Evolutionary conservation across 768 basidiomycete genomes (phyloP), one percentile per base, ranked within the genome.

Genomic region (Boletus pseudo-olivaceus): DNA sequence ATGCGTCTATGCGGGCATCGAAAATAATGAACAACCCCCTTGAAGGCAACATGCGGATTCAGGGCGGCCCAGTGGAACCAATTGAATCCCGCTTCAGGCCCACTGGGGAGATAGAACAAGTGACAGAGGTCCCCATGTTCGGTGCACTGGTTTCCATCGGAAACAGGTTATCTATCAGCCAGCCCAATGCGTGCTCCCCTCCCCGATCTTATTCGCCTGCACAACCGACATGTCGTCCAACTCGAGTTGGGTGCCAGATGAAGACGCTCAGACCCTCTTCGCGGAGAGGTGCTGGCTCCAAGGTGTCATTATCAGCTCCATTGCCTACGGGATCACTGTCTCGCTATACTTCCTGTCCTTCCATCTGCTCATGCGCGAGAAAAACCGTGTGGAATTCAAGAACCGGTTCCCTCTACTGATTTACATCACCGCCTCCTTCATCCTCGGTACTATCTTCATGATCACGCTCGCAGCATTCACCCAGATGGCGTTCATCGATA

Each of bases 401-500:
- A 26, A 33, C 27, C 47, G 53, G 5, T 4, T 60, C 1, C 58
- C 59, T 11, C 32, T 56, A 0, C 20, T 50, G 20, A 43, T 61
- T 20, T 61, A 50, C 23, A 49, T 53, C 14, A 47, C 40, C n/a
- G 2, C 43, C 20, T 19, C 45, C 5, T 47, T 61, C 48, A 17
- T 56, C 11, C 37, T 61, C 20, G 41, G 51, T 1, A 67, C 65
- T 3, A 19, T 66, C 20, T 66, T 55, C 34, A 49, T 66, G 53
- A 19, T 48, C 11, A 29, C 55, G 9, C 53, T 60, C 14, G 52
- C 65, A 4, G 50, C 63, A 19, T 63, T 70, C 38, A 60, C 60
- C 0, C 67, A 69, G 27, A 56, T 68, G 49, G 55, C 61, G 0
- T 72, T 71, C 47, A 63, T 73, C 41, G 65, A 73, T 44, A 46